These are phyloP conservation scores for Hypoxylon sp. DNA, from an alignment of 2,329 filamentous ascomycete genomes.

Conservation along the genomic window DNA sequence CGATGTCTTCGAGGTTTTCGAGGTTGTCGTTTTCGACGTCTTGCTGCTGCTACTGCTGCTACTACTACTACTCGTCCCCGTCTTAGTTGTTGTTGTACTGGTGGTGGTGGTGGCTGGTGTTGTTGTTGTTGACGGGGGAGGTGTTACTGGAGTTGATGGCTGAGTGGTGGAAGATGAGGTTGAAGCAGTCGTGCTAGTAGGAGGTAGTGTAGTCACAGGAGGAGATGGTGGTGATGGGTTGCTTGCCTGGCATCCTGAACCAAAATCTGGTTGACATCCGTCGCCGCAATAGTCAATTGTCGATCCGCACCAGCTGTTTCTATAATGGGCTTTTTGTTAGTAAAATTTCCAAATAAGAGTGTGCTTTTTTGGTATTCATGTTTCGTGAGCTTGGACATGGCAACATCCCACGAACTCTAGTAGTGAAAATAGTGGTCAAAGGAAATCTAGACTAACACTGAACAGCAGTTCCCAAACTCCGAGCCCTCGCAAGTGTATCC, in stretches of 20 bases:
- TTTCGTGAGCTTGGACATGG: conserved; percentile 12
- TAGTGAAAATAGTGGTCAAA: neutral
- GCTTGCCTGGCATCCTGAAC: conserved; percentile 52
- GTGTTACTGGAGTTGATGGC: conserved; percentile 24
- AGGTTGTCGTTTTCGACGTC: conserved; percentile 8
- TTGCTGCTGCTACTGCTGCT: conserved; percentile 30
- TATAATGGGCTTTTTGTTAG: conserved; percentile 36
- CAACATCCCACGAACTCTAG: neutral
- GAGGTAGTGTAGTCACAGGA: conserved; percentile 38
- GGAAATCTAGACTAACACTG: conserved; percentile 46
- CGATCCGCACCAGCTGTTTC: conserved; percentile 58
- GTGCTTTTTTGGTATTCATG: conserved; percentile 26
- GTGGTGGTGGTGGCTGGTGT: conserved; percentile 9
- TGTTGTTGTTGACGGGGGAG: conserved; percentile 32
- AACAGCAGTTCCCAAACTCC: conserved; percentile 53
- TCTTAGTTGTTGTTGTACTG: conserved; percentile 37
- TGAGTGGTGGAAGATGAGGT: conserved; percentile 32
- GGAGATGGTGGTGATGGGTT: conserved; percentile 41
- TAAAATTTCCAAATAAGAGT: conserved; percentile 4
- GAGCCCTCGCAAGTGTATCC: conserved; percentile 53
- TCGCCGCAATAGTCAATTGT: conserved; percentile 58
- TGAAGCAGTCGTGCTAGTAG: conserved; percentile 32
- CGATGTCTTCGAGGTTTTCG: conserved; percentile 34
- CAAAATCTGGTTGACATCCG: conserved; percentile 58
- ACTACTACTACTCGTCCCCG: conserved; percentile 41